Evolutionary conservation across 495 filamentous ascomycete species (phyloP), one percentile per base, ranked within the genome.

Genomic region (Aspergillus kassunensis): DNA sequence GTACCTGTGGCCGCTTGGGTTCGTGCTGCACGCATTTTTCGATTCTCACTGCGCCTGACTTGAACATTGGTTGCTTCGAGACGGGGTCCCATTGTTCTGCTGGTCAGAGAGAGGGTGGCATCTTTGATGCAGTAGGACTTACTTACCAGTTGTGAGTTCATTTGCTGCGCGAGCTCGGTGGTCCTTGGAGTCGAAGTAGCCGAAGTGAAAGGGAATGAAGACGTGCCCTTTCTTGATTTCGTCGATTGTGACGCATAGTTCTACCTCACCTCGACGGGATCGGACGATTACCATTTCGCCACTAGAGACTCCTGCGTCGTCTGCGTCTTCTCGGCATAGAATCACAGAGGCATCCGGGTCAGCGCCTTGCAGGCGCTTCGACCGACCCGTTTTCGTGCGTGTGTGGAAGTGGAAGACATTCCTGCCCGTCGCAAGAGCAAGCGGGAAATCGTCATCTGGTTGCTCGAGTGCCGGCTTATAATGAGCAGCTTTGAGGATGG

Each of bases 81-180:
- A 58, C 36, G 1, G 55, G 55, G 37, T 58, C 54, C 54, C 48
- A 58, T 50, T 58, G 44, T 27, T 58, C 55, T 50, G 16, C n/a
- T n/a, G n/a, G n/a, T n/a, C n/a, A n/a, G n/a, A n/a, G n/a, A n/a
- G n/a, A n/a, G n/a, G n/a, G n/a, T n/a, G n/a, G n/a, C n/a, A n/a
- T n/a, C n/a, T n/a, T n/a, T n/a, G n/a, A n/a, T n/a, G n/a, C n/a
- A n/a, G 35, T 16, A 18, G 16, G 6, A 10, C 4, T 39, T 3
- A n/a, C 24, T 1, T 41, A 50, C 47, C 47, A 12, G 29, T 50
- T 13, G 47, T 50, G 0, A 50, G 23, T 7, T 50, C 47, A 13
- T 50, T 50, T 6, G 47, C 47, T 2, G 47, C 47, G 10, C 47
- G 11, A 2, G 34, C 47, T 10, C 47, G 10, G n/a, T 15, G 4